Conservation (phyloP, 2,329 filamentous ascomycete species). For the Penicillium sp. region DNA sequence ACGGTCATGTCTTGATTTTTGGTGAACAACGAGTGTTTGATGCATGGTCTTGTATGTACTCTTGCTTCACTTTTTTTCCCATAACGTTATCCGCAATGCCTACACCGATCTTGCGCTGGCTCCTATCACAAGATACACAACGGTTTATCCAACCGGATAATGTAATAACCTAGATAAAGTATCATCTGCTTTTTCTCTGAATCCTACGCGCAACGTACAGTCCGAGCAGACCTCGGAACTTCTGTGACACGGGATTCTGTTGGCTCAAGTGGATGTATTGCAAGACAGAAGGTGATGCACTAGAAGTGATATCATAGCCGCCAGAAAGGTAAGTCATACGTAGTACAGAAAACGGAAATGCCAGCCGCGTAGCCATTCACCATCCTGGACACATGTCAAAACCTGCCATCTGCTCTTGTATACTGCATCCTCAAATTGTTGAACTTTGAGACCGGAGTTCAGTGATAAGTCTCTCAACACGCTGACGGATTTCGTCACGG, state of each 20-base stretch:
- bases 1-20: neutral
- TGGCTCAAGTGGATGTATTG: too few species aligned
- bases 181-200: too few species aligned
- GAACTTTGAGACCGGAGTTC: conserved; percentile 6
- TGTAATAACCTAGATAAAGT: too few species aligned
- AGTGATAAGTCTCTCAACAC: conserved; percentile 18
- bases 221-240: too few species aligned
- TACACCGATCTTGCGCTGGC: too few species aligned
- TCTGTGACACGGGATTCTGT: too few species aligned
- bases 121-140: too few species aligned
- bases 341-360: conserved; percentile 1
- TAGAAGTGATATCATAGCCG: neutral
- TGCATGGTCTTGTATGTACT: too few species aligned
- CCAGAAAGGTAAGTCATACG: neutral
- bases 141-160: too few species aligned
- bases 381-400: neutral
- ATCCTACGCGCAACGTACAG: too few species aligned
- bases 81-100: too few species aligned
- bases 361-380: neutral
- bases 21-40: neutral
- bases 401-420: neutral
- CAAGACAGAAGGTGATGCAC: neutral
- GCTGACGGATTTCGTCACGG: conserved; percentile 22
- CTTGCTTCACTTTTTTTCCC: too few species aligned
- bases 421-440: conserved; percentile 1